Conservation (phyloP, 306 rosid species). For the Sindora glabra region DNA sequence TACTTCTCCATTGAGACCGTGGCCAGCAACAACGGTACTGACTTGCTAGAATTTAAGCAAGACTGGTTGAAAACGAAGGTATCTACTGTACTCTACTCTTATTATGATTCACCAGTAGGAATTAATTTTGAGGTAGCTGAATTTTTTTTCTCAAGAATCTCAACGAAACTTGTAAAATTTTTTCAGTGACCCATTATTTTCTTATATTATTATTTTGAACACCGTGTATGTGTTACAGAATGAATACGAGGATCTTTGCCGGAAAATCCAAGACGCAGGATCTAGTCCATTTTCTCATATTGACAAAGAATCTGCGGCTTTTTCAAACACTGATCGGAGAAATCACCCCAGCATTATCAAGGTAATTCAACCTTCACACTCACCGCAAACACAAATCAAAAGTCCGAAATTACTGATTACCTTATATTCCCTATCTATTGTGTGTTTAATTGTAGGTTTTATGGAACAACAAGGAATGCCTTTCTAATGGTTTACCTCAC, state of each 20-base stretch:
- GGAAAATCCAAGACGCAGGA: background rate
- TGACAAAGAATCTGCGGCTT: background rate
- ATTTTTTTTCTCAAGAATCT: too few species aligned
- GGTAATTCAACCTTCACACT: background rate
- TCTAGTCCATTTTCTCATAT: background rate
- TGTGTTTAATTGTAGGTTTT: slow-evolving; percentile 24
- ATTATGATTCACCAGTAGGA: too few species aligned
- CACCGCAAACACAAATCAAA: too few species aligned
- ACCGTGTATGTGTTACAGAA: background rate
- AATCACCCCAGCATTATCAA: background rate
- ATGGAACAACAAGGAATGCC: slow-evolving; percentile 43
- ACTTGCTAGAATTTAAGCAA: background rate
- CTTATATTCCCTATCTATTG: too few species aligned
- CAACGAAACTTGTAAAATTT: too few species aligned
- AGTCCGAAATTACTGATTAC: too few species aligned
- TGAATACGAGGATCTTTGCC: background rate
- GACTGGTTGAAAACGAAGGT: slow-evolving; percentile 31
- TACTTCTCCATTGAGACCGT: background rate
- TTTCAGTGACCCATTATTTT: too few species aligned
- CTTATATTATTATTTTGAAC: too few species aligned
- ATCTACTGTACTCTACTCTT: too few species aligned
- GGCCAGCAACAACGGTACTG: background rate
- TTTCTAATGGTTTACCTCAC: slow-evolving; percentile 40
- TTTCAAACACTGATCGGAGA: background rate
- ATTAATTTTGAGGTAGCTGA: background rate